Base-by-base conservation (phyloP, 2,329 filamentous ascomycete genomes). In the Chrysosporium keratinophilum region DNA sequence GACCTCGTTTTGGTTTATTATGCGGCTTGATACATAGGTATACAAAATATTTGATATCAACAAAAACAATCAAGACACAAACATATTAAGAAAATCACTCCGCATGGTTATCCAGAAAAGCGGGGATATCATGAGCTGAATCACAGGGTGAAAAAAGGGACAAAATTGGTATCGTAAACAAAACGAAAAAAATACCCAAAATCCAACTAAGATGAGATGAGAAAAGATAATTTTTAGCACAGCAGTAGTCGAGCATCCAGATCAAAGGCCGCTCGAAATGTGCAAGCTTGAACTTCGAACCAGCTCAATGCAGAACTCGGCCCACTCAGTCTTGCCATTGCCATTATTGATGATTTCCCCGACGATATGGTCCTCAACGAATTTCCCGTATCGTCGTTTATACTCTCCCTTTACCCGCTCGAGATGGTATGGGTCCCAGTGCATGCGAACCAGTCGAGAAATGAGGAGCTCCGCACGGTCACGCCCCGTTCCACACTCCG, bases 401-500 rank as follows among this genome's bases (percentile, higher is more conserved):
- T 89, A 98, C 58, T 89, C 87, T 33, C 73, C 71, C 76, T 94
- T 94, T 52, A 97, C 81, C 17, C 79, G 78, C 56, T 83, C 80
- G 71, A 97, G 78, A 69, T 97, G 91, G 58, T 79, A 72, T 3
- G 85, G 80, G 64, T 97, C 90, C 93, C 93, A 97, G 71, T 97
- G 93, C 68, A 91, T 82, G 33, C 93, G 79, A 42, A 96, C 87
- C 1, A 97, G 78, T 1, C 93, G 79, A 2, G 85, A 90, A 59
- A 95, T 94, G 49, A 98, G 80, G 47, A 96, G 74, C 67, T 96
- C 91, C 44, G 87, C 85, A 31, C 91, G 82, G 64, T 91, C 87
- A 58, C 80, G 80, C 59, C 79, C 80, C 1, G 84, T 82, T 1
- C 78, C 80, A 2, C 84, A 84, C 44, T 85, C 80, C 17, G 83